These are phyloP conservation scores for Iris macrosiphon DNA, from an alignment of 106 monocot genomes.

Conservation along the genomic window DNA sequence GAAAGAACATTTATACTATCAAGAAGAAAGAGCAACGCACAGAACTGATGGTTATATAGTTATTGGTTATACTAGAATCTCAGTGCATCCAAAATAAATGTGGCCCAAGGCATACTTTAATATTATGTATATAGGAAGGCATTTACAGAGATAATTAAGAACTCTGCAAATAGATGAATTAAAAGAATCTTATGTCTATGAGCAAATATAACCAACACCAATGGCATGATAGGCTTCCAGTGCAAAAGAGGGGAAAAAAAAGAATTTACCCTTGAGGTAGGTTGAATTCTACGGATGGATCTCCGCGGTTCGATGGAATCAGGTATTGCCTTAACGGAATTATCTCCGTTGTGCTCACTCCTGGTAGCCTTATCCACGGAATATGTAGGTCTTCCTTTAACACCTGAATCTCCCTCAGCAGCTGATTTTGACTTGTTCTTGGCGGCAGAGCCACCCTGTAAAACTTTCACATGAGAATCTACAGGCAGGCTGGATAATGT, in stretches of 20 bases:
- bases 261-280: constrained; percentile 85
- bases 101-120: too few relatives aligned
- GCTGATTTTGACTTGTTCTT: constrained; percentile 26
- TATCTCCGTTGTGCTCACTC: constrained; percentile 23
- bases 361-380: constrained; percentile 17
- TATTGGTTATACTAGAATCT: too few relatives aligned
- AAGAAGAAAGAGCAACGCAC: too few relatives aligned
- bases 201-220: neutral
- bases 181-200: neutral
- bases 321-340: constrained; percentile 13
- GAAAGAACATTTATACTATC: too few relatives aligned
- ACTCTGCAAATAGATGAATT: neutral
- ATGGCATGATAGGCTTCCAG: neutral
- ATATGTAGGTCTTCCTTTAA: constrained; percentile 25
- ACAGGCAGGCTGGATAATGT: constrained; percentile 6
- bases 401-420: constrained; percentile 6
- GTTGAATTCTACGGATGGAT: constrained; percentile 87
- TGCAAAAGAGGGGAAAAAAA: neutral
- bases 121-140: too few relatives aligned
- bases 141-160: neutral
- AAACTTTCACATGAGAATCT: constrained; percentile 18
- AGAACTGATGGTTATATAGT: too few relatives aligned
- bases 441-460: constrained; percentile 3
- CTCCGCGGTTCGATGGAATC: constrained; percentile 67
- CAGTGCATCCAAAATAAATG: too few relatives aligned